phyloP scores from a whole-genome alignment of 2,329 filamentous ascomycete species.

The Paracoccidioides brasiliensis region DNA sequence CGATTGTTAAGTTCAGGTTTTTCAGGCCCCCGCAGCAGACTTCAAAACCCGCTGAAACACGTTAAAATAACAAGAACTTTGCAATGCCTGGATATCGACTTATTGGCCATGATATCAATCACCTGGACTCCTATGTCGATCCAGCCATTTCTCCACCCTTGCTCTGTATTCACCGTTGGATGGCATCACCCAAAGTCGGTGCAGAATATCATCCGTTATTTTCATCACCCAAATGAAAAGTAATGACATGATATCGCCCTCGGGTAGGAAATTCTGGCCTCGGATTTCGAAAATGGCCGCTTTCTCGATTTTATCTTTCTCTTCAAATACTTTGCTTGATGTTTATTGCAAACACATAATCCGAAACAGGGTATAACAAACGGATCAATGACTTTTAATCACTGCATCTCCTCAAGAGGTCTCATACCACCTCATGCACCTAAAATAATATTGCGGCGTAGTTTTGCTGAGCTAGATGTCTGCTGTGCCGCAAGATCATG shows the following conservation, averaged over 20 bases:
- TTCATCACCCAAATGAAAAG: too few relatives aligned
- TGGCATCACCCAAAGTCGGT: not conserved
- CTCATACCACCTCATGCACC: not conserved
- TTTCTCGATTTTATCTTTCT: too few relatives aligned
- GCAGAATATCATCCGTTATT: not conserved
- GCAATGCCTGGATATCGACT: not conserved
- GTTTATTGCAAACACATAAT: too few relatives aligned
- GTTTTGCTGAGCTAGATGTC: not conserved
- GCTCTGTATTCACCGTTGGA: not conserved
- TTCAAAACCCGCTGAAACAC: too few relatives aligned
- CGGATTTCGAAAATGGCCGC: too few relatives aligned
- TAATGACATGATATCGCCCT: too few relatives aligned
- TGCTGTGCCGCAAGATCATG: not conserved
- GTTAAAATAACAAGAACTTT: too few relatives aligned
- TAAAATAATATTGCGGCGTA: not conserved
- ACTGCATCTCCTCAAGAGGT: not conserved
- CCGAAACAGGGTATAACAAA: not conserved
- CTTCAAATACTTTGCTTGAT: too few relatives aligned
- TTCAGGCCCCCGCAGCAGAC: too few relatives aligned
- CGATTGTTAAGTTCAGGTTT: too few relatives aligned
- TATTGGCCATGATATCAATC: not conserved
- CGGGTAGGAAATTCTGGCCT: too few relatives aligned
- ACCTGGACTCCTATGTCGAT: not conserved
- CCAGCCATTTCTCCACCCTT: not conserved
- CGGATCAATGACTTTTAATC: not conserved